Percentiles rank a stretch among this genome's conserved stretches.
Conservation (phyloP, 2,329 filamentous ascomycete species). For the Fusarium pseudonygamai region DNA sequence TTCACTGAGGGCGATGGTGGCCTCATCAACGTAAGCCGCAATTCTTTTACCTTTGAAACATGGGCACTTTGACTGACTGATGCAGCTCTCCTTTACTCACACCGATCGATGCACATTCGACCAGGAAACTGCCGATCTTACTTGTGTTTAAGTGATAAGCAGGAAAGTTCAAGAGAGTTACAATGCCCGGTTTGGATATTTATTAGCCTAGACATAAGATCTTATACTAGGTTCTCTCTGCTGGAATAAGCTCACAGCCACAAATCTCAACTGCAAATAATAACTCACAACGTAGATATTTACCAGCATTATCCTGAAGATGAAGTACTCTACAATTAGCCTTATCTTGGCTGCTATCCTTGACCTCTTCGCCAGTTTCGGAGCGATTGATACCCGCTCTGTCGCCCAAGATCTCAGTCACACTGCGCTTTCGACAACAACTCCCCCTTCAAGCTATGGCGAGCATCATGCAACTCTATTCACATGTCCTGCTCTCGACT, state of each 20-base stretch:
- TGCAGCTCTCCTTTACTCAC: not conserved
- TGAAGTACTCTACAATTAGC: not conserved
- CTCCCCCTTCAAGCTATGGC: no score
- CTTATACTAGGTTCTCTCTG: no score
- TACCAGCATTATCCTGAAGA: not conserved
- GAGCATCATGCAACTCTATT: no score
- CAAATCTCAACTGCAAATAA: no score
- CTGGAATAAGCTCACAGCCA: no score
- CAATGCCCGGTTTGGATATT: no score
- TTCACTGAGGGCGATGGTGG: constrained; percentile 4
- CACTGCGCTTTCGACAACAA: no score
- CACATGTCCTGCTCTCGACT: no score
- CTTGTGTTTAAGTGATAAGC: not conserved
- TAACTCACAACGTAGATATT: not conserved
- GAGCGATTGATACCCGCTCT: not conserved
- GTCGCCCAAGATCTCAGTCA: not conserved
- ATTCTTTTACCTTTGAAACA: accelerated
- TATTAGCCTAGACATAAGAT: not conserved
- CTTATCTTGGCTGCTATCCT: not conserved
- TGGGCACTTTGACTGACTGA: not conserved
- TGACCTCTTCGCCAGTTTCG: not conserved
- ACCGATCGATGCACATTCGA: constrained; percentile 8
- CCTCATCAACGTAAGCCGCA: not conserved
- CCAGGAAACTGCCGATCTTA: not conserved
- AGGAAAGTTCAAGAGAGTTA: no score